Conservation (phyloP, 2,329 filamentous ascomycete species). For the Onygenales sp. region DNA sequence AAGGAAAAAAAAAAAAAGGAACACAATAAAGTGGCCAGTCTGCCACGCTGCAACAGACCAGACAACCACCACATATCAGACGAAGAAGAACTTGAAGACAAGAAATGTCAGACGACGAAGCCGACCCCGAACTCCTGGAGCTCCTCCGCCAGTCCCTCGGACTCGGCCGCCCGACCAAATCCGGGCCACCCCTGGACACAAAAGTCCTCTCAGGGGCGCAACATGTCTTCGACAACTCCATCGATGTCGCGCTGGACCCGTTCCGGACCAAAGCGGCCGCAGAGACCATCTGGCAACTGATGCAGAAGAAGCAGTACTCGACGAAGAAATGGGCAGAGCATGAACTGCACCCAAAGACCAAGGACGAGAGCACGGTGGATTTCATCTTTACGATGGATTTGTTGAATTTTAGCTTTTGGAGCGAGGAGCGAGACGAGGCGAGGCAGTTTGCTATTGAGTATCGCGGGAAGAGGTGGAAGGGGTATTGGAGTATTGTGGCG, state of each 20-base stretch:
- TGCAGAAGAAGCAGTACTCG: constrained; percentile 76
- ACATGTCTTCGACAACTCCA: constrained; percentile 82
- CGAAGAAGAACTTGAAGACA: not conserved
- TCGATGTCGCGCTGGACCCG: constrained; percentile 86
- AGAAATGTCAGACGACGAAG: constrained; percentile 81
- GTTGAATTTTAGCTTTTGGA: constrained; percentile 97
- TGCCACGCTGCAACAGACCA: no score
- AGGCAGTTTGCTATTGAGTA: constrained; percentile 80
- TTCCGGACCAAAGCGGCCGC: constrained; percentile 74
- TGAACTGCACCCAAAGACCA: constrained; percentile 76
- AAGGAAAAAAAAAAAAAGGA: no score
- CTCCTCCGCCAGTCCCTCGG: constrained; percentile 73
- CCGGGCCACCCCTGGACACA: constrained; percentile 58
- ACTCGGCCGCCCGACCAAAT: constrained; percentile 46
- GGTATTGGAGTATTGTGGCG: constrained; percentile 91
- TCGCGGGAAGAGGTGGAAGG: constrained; percentile 72
- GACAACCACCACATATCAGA: no score
- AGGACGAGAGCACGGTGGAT: constrained; percentile 69
- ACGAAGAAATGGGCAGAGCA: constrained; percentile 80
- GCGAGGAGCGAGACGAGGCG: constrained; percentile 51
- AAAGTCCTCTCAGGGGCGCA: constrained; percentile 74
- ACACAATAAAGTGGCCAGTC: no score
- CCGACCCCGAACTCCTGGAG: constrained; percentile 76
- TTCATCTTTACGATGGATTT: constrained; percentile 98
- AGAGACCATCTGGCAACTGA: constrained; percentile 64